Evolutionary conservation across 2,329 filamentous ascomycete species (phyloP).

Genomic region (Zymoseptoria ardabiliae): DNA sequence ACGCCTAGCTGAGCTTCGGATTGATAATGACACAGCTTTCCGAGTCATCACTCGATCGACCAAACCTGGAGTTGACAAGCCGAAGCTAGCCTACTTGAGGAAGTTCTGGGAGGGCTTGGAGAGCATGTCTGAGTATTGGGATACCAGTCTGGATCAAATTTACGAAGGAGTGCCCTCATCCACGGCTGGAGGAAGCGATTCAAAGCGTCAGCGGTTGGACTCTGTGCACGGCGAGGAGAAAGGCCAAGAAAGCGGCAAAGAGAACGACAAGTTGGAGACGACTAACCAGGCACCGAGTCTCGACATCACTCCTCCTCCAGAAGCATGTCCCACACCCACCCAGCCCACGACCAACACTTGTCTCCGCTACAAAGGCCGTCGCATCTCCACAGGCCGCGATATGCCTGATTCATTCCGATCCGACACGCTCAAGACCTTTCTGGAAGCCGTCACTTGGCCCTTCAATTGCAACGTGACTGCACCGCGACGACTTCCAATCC

Average conservation of each 20-base stretch:
- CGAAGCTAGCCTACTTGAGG: constrained; percentile 49
- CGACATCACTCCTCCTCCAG: constrained; percentile 2
- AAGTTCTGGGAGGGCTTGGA: constrained; percentile 56
- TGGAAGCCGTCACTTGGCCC: constrained; percentile 52
- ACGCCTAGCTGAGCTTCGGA: constrained; percentile 44
- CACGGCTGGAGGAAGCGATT: constrained; percentile 13
- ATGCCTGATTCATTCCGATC: constrained; percentile 54
- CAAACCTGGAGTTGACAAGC: constrained; percentile 38
- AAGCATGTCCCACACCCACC: background rate
- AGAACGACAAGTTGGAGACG: background rate
- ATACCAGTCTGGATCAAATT: constrained; percentile 52
- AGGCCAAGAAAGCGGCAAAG: background rate
- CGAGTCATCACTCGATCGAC: constrained; percentile 47
- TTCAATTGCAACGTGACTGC: constrained; percentile 48
- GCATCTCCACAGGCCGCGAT: constrained; percentile 48
- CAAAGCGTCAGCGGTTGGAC: constrained; percentile 22
- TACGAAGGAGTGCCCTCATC: constrained; percentile 28
- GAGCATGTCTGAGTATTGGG: constrained; percentile 56
- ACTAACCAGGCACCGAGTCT: background rate
- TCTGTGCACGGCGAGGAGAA: constrained; percentile 1
- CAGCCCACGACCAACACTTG: background rate
- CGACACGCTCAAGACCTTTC: constrained; percentile 48
- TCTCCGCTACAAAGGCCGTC: constrained; percentile 48
- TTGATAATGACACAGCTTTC: constrained; percentile 52
- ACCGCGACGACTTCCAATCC: constrained; percentile 38